These are phyloP conservation scores for Prunus dulcis DNA, from an alignment of 306 rosid species.

Conservation along the genomic window DNA sequence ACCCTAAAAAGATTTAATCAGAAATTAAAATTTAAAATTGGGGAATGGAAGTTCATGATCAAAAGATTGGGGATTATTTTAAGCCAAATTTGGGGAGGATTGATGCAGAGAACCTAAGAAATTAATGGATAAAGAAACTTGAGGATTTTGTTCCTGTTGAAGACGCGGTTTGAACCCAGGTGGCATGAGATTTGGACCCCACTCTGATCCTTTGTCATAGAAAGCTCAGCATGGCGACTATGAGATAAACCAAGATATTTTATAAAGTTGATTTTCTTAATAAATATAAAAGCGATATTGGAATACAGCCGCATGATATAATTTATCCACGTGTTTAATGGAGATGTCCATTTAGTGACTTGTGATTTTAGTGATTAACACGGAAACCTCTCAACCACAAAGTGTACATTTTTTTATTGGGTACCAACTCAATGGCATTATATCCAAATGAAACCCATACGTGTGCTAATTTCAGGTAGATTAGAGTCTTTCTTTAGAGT, in stretches of 20 bases:
- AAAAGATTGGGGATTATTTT: constrained; percentile 18
- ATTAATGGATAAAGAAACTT: not conserved
- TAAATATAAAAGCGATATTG: too few species aligned
- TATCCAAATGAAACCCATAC: not conserved
- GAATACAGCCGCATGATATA: too few species aligned
- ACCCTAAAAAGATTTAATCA: not conserved
- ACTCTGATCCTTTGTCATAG: not conserved
- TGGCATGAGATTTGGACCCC: constrained; percentile 28
- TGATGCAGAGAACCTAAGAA: not conserved
- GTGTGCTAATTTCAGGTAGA: not conserved
- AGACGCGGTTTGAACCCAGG: constrained; percentile 62
- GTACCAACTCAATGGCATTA: constrained; percentile 2
- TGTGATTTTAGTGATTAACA: not conserved
- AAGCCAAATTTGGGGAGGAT: not conserved
- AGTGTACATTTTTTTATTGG: not conserved
- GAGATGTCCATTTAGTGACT: too few species aligned
- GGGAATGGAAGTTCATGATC: constrained; percentile 2
- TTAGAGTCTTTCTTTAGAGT: not conserved
- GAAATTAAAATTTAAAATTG: not conserved
- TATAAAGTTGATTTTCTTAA: not conserved
- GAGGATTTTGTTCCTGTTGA: constrained; percentile 24
- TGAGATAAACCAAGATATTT: not conserved
- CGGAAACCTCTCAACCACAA: not conserved
- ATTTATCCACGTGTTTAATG: not conserved
- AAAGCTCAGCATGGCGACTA: not conserved